phyloP scores from a whole-genome alignment of 2,329 filamentous ascomycete genomes.

The Thyridium curvatum region DNA sequence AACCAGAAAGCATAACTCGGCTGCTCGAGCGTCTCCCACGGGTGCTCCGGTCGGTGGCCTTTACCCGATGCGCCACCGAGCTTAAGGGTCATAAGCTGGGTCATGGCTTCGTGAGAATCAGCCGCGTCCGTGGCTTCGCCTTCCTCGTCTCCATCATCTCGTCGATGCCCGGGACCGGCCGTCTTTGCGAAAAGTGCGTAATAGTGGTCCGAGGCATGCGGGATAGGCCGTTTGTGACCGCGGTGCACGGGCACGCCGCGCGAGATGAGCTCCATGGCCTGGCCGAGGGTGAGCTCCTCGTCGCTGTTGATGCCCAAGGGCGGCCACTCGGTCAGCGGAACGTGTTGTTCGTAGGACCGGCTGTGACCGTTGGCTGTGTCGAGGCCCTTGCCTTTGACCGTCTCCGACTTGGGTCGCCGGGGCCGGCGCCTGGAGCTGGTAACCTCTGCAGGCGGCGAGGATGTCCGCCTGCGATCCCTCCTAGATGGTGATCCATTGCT shows the following conservation, averaged over 20 bases:
- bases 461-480: too few relatives aligned
- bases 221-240: constrained; percentile 46
- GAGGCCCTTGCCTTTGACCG: constrained; percentile 31
- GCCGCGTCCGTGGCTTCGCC: constrained; percentile 33
- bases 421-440: constrained; percentile 31
- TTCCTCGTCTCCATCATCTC: constrained; percentile 15
- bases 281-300: constrained; percentile 44
- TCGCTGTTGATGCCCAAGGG: constrained; percentile 41
- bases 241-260: constrained; percentile 50
- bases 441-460: too few relatives aligned
- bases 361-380: constrained; percentile 23
- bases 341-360: constrained; percentile 16
- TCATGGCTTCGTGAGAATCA: constrained; percentile 49
- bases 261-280: constrained; percentile 52
- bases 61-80: constrained; percentile 29
- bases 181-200: constrained; percentile 49
- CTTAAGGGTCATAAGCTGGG: constrained; percentile 50
- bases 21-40: constrained; percentile 69
- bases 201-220: constrained; percentile 49
- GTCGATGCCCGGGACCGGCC: constrained; percentile 25
- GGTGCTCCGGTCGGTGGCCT: constrained; percentile 20
- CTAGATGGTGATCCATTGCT: constrained; percentile 10
- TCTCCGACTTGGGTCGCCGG: constrained; percentile 29
- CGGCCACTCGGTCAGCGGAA: constrained; percentile 49
- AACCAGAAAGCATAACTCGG: constrained; percentile 65